Conservation (phyloP, 2,329 filamentous ascomycete species). For the Fusarium pseudograminearum region DNA sequence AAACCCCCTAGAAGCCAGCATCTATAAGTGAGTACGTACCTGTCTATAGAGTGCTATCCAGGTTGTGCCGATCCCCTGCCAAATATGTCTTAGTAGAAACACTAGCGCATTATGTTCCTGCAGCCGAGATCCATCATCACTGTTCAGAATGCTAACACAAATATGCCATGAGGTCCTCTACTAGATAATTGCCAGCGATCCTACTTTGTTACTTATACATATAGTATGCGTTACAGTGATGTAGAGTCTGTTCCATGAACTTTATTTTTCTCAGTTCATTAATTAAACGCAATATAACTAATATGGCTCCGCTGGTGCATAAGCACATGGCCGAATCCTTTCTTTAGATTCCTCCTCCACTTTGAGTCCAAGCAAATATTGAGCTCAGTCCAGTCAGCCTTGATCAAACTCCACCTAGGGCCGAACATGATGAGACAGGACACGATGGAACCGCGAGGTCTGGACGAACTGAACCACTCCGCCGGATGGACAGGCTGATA, state of each 20-base stretch:
- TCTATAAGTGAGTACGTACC: neutral
- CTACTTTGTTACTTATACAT: conserved; percentile 8
- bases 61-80: conserved; percentile 19
- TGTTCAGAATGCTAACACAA: conserved; percentile 19
- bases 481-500: conserved; percentile 1
- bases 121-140: conserved; percentile 27
- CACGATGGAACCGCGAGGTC: neutral
- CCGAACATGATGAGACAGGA: neutral
- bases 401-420: neutral
- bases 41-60: neutral
- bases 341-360: conserved; percentile 18
- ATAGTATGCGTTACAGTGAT: neutral
- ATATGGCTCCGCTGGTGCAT: conserved; percentile 6
- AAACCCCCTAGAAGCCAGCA: conserved; percentile 11
- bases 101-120: conserved; percentile 52
- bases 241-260: neutral
- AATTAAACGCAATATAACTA: conserved; percentile 13
- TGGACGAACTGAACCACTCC: conserved; percentile 2
- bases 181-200: conserved; percentile 11
- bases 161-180: conserved; percentile 10
- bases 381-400: conserved; percentile 7
- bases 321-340: neutral
- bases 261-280: conserved; percentile 8
- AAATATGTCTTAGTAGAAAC: conserved; percentile 49
- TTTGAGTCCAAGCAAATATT: conserved; percentile 3